A percentile compares a stretch with the other conserved stretches of the same genome.
Conservation (phyloP, 2,329 filamentous ascomycete genomes). For the Colletotrichum shisoi region DNA sequence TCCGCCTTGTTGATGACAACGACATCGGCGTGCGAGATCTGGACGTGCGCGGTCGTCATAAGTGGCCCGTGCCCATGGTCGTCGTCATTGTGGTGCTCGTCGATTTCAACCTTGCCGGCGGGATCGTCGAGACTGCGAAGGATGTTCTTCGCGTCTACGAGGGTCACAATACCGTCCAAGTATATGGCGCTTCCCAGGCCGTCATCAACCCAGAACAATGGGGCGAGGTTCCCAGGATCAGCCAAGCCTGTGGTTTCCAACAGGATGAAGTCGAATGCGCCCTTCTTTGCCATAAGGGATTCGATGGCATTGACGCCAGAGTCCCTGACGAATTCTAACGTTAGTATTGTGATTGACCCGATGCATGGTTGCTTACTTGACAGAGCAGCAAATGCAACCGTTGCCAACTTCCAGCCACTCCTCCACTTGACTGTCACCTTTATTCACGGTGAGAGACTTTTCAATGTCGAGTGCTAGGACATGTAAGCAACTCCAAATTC, state of each 20-base stretch:
- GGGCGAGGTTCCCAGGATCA: conserved; percentile 93
- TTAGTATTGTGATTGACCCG: not conserved
- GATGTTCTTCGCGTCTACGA: conserved; percentile 95
- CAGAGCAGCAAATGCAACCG: conserved; percentile 96
- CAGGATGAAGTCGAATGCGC: conserved; percentile 95
- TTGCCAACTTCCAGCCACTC: conserved; percentile 98
- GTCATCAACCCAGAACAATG: conserved; percentile 97
- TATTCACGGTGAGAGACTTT: conserved; percentile 90
- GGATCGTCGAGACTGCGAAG: conserved; percentile 80
- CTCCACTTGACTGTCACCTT: conserved; percentile 81
- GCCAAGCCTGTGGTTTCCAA: conserved; percentile 95
- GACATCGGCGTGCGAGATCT: conserved; percentile 96
- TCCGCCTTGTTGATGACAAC: conserved; percentile 95
- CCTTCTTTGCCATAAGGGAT: conserved; percentile 91
- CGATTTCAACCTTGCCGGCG: conserved; percentile 56
- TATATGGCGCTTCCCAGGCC: conserved; percentile 95
- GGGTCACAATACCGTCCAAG: conserved; percentile 92
- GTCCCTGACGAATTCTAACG: conserved; percentile 65
- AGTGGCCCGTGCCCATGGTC: conserved; percentile 68
- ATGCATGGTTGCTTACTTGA: conserved; percentile 68
- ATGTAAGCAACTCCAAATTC: conserved; percentile 24
- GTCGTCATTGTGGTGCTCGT: conserved; percentile 50
- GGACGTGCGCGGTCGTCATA: conserved; percentile 91
- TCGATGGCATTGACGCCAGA: conserved; percentile 94
- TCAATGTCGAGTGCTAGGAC: conserved; percentile 87